Percentiles rank a stretch among this genome's conserved stretches.
These are phyloP conservation scores for Urtica urens DNA, from an alignment of 306 rosid species.

Conservation along the genomic window DNA sequence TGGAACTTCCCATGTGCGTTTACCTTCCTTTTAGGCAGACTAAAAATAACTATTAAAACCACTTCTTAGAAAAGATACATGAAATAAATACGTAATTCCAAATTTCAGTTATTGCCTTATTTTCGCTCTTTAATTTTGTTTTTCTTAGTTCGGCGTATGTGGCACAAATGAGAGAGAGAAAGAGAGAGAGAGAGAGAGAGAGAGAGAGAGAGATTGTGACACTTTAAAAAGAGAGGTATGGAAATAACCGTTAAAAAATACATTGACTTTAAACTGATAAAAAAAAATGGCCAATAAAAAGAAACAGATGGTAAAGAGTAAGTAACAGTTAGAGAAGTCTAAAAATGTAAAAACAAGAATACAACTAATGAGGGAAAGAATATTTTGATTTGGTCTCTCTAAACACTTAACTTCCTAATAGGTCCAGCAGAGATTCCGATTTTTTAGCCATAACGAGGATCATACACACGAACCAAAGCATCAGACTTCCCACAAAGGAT, in stretches of 20 bases:
- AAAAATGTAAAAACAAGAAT: slow-evolving; percentile 19
- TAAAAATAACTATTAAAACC: slow-evolving; percentile 24
- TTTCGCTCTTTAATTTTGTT: too few species aligned
- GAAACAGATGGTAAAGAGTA: slow-evolving; percentile 12
- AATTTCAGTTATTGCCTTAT: slow-evolving; percentile 31
- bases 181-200: slow-evolving; percentile 13
- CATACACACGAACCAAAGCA: slow-evolving; percentile 21
- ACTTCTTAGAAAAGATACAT: slow-evolving; percentile 25
- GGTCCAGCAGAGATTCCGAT: slow-evolving; percentile 21
- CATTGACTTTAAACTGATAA: slow-evolving; percentile 20
- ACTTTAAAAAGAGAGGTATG: slow-evolving; percentile 22
- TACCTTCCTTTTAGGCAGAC: slow-evolving; percentile 26
- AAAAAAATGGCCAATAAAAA: slow-evolving; percentile 10
- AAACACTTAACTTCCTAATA: slow-evolving; percentile 20
- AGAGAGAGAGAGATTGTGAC: slow-evolving; percentile 19
- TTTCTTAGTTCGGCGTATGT: not conserved
- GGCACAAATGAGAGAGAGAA: not conserved
- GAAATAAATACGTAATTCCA: slow-evolving; percentile 20
- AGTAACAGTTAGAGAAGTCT: slow-evolving; percentile 15
- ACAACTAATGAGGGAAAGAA: slow-evolving; percentile 18
- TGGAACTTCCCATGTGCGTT: slow-evolving; percentile 43
- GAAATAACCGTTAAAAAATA: slow-evolving; percentile 15
- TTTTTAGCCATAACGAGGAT: slow-evolving; percentile 23
- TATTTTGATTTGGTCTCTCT: slow-evolving; percentile 23
- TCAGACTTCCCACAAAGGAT: slow-evolving; percentile 1